phyloP scores from a whole-genome alignment of 306 rosid genomes.

The Fagus sylvatica region DNA sequence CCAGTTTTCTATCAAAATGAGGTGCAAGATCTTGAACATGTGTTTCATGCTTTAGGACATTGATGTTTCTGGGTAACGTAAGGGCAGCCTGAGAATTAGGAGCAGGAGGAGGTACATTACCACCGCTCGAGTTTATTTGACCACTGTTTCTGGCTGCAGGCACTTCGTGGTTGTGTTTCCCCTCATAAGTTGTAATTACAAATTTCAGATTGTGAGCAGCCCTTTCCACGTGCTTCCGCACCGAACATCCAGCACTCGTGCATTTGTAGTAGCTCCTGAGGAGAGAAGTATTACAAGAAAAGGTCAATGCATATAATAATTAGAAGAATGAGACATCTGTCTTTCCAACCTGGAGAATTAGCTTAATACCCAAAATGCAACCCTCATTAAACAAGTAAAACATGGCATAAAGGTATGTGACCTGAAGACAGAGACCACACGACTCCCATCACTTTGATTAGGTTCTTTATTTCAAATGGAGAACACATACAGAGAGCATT shows the following conservation, averaged over 20 bases:
- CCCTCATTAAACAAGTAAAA: neutral
- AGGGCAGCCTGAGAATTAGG: constrained; percentile 45
- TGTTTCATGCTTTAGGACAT: constrained; percentile 40
- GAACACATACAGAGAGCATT: neutral
- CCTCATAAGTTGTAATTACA: constrained; percentile 81
- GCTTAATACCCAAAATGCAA: constrained; percentile 3
- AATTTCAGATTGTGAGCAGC: constrained; percentile 76
- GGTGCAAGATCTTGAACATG: constrained; percentile 46
- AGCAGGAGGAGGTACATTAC: constrained; percentile 29
- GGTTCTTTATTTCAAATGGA: neutral
- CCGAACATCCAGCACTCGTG: constrained; percentile 80
- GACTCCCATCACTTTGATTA: neutral
- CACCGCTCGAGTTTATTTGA: constrained; percentile 47
- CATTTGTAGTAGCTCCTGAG: constrained; percentile 97
- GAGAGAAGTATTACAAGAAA: constrained; percentile 10
- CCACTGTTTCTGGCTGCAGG: constrained; percentile 71
- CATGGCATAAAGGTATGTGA: neutral
- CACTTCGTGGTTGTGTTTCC: constrained; percentile 84
- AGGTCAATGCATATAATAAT: constrained; percentile 4
- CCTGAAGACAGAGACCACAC: constrained; percentile 9
- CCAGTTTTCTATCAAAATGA: constrained; percentile 67
- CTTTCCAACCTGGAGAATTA: neutral
- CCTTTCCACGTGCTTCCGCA: constrained; percentile 91
- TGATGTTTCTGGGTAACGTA: constrained; percentile 37
- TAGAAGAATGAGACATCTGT: constrained; percentile 1